Conservation (phyloP, 371 early-diverging fungal species). For the Phascolomyces articulosus region DNA sequence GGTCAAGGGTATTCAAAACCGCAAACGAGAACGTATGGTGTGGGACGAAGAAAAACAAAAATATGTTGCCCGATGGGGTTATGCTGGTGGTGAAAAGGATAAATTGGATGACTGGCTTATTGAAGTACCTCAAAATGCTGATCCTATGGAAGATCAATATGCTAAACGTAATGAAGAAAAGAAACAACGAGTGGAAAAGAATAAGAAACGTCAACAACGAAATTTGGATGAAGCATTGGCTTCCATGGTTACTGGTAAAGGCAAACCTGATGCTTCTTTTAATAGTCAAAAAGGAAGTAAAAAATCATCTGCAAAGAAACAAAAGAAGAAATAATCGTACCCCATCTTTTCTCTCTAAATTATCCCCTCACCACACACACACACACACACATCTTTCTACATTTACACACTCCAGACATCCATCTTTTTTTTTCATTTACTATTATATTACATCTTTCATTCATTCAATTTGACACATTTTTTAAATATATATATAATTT, state of each 20-base stretch:
- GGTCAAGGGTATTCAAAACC: constrained; percentile 95
- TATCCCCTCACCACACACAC: background rate
- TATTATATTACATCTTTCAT: too few relatives aligned
- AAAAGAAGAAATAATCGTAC: background rate
- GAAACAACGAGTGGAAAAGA: constrained; percentile 87
- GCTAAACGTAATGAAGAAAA: constrained; percentile 77
- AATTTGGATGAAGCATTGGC: constrained; percentile 82
- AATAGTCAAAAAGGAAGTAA: background rate
- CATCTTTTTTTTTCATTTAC: too few relatives aligned
- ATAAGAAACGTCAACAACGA: constrained; percentile 80
- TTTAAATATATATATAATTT: too few relatives aligned
- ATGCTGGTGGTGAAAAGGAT: constrained; percentile 77
- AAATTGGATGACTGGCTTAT: constrained; percentile 86
- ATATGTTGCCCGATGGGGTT: constrained; percentile 93
- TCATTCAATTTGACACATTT: too few relatives aligned
- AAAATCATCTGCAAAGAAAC: background rate
- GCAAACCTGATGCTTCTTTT: background rate
- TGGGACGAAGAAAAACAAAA: constrained; percentile 90
- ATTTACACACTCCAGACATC: too few relatives aligned
- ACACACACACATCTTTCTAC: too few relatives aligned
- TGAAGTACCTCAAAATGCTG: constrained; percentile 83
- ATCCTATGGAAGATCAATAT: constrained; percentile 89
- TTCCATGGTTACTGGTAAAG: constrained; percentile 47
- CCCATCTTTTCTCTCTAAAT: background rate
- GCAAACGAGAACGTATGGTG: constrained; percentile 82